Evolutionary conservation across 129 eudicot genomes (phyloP).

Genomic region (Saussurea involucrata): DNA sequence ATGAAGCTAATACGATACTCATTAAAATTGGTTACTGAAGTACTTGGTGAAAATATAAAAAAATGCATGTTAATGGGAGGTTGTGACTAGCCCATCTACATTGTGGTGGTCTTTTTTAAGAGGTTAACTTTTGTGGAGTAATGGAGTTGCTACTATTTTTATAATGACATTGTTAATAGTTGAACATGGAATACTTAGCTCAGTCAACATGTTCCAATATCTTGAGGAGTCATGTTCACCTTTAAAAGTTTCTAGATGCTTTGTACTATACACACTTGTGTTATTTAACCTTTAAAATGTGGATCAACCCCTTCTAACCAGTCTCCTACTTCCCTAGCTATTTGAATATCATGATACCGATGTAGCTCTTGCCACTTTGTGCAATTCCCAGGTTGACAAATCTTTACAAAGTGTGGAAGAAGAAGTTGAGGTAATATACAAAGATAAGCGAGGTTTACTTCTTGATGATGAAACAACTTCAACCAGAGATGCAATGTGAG

Average conservation of each 20-base stretch:
- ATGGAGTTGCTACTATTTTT: background rate
- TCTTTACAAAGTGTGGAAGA: conserved; percentile 93
- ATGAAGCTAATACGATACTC: too few relatives aligned
- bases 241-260: background rate
- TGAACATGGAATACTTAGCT: background rate
- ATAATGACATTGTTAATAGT: background rate
- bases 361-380: background rate
- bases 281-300: too few relatives aligned
- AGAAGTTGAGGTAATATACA: conserved; percentile 91
- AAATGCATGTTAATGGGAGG: background rate
- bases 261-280: too few relatives aligned
- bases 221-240: too few relatives aligned
- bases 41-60: background rate
- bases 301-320: too few relatives aligned
- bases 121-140: background rate
- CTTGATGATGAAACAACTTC: conserved; percentile 95
- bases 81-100: background rate
- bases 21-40: background rate
- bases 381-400: conserved; percentile 66
- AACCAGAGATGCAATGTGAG: conserved; percentile 97
- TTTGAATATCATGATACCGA: too few relatives aligned
- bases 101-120: background rate
- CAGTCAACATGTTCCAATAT: background rate
- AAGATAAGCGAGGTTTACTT: conserved; percentile 78
- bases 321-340: too few relatives aligned